Evolutionary conservation across 176 grass and related monocot genomes (phyloP).

Genomic region (Paspalum notatum): DNA sequence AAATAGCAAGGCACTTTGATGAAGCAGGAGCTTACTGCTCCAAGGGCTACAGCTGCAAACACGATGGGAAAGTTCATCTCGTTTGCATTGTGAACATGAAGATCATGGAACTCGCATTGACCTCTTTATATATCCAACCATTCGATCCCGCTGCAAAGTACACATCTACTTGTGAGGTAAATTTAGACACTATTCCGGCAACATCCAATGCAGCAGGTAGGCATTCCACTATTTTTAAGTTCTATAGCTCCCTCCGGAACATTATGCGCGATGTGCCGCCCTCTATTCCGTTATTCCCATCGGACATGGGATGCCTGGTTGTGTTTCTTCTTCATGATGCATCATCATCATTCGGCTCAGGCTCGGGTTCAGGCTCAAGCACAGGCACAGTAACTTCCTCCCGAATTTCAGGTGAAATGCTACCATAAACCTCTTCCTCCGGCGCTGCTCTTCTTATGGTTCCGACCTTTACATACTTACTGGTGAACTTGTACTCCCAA

Average conservation of each 20-base stretch:
- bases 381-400: neutral
- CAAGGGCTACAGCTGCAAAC: neutral
- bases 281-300: neutral
- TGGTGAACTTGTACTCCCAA: slow-evolving; percentile 82
- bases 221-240: neutral
- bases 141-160: neutral
- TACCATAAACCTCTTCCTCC: slow-evolving; percentile 27
- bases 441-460: slow-evolving; percentile 40
- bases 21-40: neutral
- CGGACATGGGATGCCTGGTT: neutral
- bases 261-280: neutral
- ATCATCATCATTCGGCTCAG: slow-evolving; percentile 30
- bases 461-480: slow-evolving; percentile 80
- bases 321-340: neutral
- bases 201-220: neutral
- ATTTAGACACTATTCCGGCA: neutral
- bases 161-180: neutral
- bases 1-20: too few relatives aligned
- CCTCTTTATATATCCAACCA: neutral
- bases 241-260: neutral
- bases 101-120: neutral
- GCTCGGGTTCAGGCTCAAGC: neutral
- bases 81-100: neutral
- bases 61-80: neutral
- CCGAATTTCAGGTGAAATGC: slow-evolving; percentile 31